Evolutionary conservation across 2,329 filamentous ascomycete species (phyloP), one percentile per base, ranked within the genome.

Genomic region (Annulohypoxylon truncatum): DNA sequence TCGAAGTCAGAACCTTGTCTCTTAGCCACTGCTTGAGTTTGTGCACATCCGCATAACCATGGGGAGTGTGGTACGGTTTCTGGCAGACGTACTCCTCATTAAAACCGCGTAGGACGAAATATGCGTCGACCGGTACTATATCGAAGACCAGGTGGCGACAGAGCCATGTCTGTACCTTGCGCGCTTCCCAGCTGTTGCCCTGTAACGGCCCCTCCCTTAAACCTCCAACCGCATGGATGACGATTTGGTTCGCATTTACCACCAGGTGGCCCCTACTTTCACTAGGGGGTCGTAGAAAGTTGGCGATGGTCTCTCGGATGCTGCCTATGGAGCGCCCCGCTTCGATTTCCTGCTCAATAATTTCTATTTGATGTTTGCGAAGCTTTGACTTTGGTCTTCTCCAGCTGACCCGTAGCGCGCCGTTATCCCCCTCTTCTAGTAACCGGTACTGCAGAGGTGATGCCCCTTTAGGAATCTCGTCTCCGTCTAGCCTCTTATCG

Each of bases 61-160:
- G 61, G 26, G 44, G 38, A 42, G 64, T 62, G 18, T 69, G 6
- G 57, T 66, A 47, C 4, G 64, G 61, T 1, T 42, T 51, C 44
- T 79, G 78, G 38, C 73, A 78, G 38, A 80, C 29, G 51, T 79
- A 80, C 42, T 76, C 68, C 58, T 77, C 72, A 29, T 76, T 75
- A n/a, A 74, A 66, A 1, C 76, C 76, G 8, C 57, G 69, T 12
- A 79, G 50, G 7, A 79, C 56, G 28, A 78, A 64, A 28, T 75
- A 78, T 3, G 68, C 55, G 1, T 61, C 47, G 10, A 44, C 26
- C 0, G 66, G 68, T 12, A 57, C 62, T 15, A 79, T 22, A 38
- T 74, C 66, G 26, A 79, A 67, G 7, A 63, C 50, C n/a, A 81
- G 60, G 62, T 74, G 71, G 1, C 74, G 74, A 50, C 76, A 79